Conservation (phyloP, 2,329 filamentous ascomycete genomes). For the Elsinoe batatas region DNA sequence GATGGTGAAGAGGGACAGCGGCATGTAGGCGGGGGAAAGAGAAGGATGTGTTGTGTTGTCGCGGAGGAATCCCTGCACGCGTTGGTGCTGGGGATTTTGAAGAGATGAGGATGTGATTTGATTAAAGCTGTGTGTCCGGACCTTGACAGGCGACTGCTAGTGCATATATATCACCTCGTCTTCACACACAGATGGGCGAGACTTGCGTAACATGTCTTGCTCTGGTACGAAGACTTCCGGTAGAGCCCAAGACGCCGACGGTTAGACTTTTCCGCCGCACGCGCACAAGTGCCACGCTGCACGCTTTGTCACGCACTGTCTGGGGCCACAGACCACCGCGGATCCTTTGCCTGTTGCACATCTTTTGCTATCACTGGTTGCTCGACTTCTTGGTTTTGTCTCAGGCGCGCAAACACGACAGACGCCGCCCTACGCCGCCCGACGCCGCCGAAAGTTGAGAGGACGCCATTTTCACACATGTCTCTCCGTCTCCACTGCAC, state of each 20-base stretch:
- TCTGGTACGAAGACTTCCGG: not conserved
- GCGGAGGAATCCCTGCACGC: not conserved
- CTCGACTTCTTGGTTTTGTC: not conserved
- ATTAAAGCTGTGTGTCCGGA: not conserved
- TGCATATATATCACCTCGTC: slow-evolving; percentile 5
- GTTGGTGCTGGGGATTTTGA: slow-evolving; percentile 1
- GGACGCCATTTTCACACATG: not conserved
- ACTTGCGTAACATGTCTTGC: not conserved
- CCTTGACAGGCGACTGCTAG: not conserved
- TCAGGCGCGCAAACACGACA: slow-evolving; percentile 8
- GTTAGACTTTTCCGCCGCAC: not conserved
- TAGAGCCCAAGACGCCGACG: not conserved
- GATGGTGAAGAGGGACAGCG: slow-evolving; percentile 11
- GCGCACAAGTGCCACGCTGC: not conserved
- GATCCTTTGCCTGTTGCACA: not conserved
- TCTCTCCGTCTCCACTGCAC: not conserved
- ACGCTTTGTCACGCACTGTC: not conserved
- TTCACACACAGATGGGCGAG: not conserved
- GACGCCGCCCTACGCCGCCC: slow-evolving; percentile 2
- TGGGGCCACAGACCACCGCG: slow-evolving; percentile 2
- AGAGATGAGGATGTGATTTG: not conserved
- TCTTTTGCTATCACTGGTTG: not conserved
- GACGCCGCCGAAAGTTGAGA: not conserved
- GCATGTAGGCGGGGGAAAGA: not conserved
- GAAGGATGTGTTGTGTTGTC: not conserved